Percentiles rank a stretch among this genome's conserved stretches.
Conservation (phyloP, 805 yeast species). For the Cyberlindnera japonica region DNA sequence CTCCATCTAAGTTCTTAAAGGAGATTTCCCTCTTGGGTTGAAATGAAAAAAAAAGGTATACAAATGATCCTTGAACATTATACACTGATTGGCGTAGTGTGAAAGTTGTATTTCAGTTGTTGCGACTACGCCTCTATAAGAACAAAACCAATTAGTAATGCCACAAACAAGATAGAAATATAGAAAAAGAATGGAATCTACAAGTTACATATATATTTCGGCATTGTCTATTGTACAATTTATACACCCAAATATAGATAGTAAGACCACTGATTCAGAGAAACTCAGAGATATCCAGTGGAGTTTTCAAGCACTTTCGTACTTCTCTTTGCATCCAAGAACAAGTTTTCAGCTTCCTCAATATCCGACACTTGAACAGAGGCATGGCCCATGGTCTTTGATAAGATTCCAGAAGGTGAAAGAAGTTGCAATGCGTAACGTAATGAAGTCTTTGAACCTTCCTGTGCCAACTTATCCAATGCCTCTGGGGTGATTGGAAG, state of each 20-base stretch:
- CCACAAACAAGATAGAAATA: no score
- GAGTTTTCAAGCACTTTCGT: slow-evolving; percentile 54
- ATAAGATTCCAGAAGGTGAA: slow-evolving; percentile 84
- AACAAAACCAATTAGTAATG: no score
- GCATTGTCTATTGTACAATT: no score
- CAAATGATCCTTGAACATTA: no score
- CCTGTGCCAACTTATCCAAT: slow-evolving; percentile 63
- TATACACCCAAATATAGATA: neutral
- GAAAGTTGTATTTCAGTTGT: no score
- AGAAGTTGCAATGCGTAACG: slow-evolving; percentile 90
- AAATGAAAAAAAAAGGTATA: neutral
- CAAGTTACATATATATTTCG: neutral
- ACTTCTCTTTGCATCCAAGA: slow-evolving; percentile 83
- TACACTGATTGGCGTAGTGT: no score
- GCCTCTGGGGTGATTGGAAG: slow-evolving; percentile 66
- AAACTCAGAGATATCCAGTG: slow-evolving; percentile 30
- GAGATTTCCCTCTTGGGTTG: slow-evolving; percentile 58
- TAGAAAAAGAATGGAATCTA: no score
- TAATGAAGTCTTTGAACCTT: slow-evolving; percentile 75
- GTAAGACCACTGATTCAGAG: neutral
- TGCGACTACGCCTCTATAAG: no score
- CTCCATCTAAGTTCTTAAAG: slow-evolving; percentile 64
- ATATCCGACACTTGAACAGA: slow-evolving; percentile 69
- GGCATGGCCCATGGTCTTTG: slow-evolving; percentile 66
- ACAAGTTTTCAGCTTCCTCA: slow-evolving; percentile 77